phyloP scores from a whole-genome alignment of 2,329 filamentous ascomycete genomes.

The Trichoderma atrobrunneum region DNA sequence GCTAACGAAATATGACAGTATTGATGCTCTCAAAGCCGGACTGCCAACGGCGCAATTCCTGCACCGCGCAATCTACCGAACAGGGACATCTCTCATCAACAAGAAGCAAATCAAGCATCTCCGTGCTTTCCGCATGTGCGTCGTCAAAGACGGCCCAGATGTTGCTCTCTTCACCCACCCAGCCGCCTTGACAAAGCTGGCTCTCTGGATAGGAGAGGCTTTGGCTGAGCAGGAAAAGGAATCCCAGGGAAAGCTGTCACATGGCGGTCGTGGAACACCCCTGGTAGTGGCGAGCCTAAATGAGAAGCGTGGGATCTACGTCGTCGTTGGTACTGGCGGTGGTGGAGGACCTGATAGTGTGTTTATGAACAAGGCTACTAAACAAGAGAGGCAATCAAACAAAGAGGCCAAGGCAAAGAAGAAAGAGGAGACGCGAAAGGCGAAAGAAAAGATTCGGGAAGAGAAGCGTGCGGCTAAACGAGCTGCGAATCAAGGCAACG shows the following conservation, averaged over 20 bases:
- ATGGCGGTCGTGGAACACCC: conserved; percentile 72
- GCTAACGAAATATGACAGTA: conserved; percentile 42
- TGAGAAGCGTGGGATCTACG: conserved; percentile 80
- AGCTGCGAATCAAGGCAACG: conserved; percentile 42
- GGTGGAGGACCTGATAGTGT: conserved; percentile 73
- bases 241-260: conserved; percentile 63
- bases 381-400: conserved; percentile 60
- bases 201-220: conserved; percentile 91
- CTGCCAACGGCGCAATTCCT: conserved; percentile 84
- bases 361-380: conserved; percentile 65
- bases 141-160: conserved; percentile 93
- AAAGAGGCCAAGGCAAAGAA: conserved; percentile 62
- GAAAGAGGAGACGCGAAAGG: conserved; percentile 55
- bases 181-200: conserved; percentile 87
- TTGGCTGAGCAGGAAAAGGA: conserved; percentile 86
- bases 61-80: conserved; percentile 88
- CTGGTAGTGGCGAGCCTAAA: conserved; percentile 89
- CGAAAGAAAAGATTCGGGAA: conserved; percentile 57
- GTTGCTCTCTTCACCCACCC: conserved; percentile 90
- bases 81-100: conserved; percentile 83
- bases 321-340: conserved; percentile 89
- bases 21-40: conserved; percentile 72
- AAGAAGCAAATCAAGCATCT: conserved; percentile 94
- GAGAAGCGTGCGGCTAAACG: conserved; percentile 61
- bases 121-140: conserved; percentile 88